Evolutionary conservation across 83 land plant species (phyloP).

Genomic region (Picea engelmannii): DNA sequence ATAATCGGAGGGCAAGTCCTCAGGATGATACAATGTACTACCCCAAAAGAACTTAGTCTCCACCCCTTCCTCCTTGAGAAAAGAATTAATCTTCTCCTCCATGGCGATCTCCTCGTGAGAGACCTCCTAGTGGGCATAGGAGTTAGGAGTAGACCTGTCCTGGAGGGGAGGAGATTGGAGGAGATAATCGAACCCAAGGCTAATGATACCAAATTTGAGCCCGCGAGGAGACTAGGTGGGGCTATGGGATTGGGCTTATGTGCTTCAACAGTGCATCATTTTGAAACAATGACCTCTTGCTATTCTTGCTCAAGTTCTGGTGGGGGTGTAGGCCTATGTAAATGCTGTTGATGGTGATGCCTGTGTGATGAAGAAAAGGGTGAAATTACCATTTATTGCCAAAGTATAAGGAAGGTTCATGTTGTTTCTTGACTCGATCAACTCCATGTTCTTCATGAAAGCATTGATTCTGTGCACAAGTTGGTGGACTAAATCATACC

Average conservation of each 20-base stretch:
- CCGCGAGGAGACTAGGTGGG: background rate
- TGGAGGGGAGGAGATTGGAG: background rate
- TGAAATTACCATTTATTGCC: no score
- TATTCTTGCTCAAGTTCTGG: no score
- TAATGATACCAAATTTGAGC: background rate
- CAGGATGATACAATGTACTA: slow-evolving; percentile 86
- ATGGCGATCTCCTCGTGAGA: no score
- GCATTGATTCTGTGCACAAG: no score
- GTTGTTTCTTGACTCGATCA: no score
- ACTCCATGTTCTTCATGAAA: no score
- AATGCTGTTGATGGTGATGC: no score
- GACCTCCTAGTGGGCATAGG: no score
- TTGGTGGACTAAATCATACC: no score
- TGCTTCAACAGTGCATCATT: background rate
- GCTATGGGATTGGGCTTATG: background rate
- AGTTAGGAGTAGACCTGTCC: background rate
- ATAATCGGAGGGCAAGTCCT: slow-evolving; percentile 88
- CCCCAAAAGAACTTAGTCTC: slow-evolving; percentile 99
- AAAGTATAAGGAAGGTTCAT: no score
- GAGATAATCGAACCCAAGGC: background rate
- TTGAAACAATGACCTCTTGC: background rate
- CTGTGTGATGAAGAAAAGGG: no score
- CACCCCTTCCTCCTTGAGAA: slow-evolving; percentile 81
- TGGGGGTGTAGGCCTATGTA: no score
- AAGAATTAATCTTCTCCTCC: slow-evolving; percentile 67